Evolutionary conservation across 2,329 filamentous ascomycete genomes (phyloP), one percentile per base, ranked within the genome.

Genomic region (Colletotrichum filicis): DNA sequence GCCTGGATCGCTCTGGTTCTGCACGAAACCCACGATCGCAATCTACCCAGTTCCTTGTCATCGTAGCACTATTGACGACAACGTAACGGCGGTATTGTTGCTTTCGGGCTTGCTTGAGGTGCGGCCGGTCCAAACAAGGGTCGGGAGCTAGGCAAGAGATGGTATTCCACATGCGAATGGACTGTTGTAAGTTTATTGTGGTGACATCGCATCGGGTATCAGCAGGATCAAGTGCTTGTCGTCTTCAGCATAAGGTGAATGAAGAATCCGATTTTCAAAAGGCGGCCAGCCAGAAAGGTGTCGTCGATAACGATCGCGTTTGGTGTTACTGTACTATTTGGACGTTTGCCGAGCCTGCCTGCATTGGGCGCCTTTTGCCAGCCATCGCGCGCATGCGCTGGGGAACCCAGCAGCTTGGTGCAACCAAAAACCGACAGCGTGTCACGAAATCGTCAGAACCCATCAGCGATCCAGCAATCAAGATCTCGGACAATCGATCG

Each of bases 401-500:
- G 28, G 35, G 28, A 52, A 52, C 70, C 70, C 70, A 26, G 46
- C 55, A 55, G 22, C 35, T 28, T 53, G 66, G 66, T 55, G 35
- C 60, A 24, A 52, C 28, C 5, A 61, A 26, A 24, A 46, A 52
- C 35, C 53, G 52, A 37, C 16, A 19, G 57, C 56, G 52, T n/a
- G 46, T 16, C 42, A 52, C n/a, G 32, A 55, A 22, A 49, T 55
- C 55, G 9, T 64, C 53, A 30, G 30, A 57, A 46, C 5, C 28
- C 35, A 66, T 56, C 26, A 55, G 30, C 46, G 55, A 66, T 73
- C 49, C 49, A 61, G 60, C 56, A 37, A 63, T 58, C 65, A 61
- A 65, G 66, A 73, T 73, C 71, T 70, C 60, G 55, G 60, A 61
- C 70, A 59, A 66, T 71, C 42, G 66, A 73, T 70, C 60, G 49